phyloP scores from a whole-genome alignment of 2,329 filamentous ascomycete species.

The Fonsecaea pugnacius region DNA sequence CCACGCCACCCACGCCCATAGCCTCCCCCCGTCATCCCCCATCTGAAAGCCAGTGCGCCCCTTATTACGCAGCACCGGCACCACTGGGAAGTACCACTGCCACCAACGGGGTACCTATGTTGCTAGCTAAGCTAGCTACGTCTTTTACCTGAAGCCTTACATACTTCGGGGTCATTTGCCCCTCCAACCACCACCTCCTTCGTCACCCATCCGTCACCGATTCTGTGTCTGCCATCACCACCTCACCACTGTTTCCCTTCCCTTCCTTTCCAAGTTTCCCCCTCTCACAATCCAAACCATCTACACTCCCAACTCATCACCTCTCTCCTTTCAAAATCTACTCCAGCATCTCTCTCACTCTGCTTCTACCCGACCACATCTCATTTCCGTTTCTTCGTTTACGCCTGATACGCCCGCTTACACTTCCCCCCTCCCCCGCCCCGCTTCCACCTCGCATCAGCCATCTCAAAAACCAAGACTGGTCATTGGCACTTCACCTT shows the following conservation, averaged over 20 bases:
- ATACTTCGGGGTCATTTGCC: background rate
- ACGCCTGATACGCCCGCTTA: constrained; percentile 2
- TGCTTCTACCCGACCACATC: background rate
- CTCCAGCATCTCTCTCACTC: background rate
- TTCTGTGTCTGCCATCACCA: background rate
- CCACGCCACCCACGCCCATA: background rate
- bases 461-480: constrained; percentile 2
- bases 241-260: background rate
- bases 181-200: background rate
- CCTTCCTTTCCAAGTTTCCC: background rate
- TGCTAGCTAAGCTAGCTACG: too few species aligned
- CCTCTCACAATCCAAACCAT: background rate
- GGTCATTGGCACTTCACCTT: constrained; percentile 3
- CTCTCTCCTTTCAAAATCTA: background rate
- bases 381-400: background rate
- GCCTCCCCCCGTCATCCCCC: background rate
- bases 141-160: background rate
- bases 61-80: background rate
- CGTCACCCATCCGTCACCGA: constrained; percentile 2
- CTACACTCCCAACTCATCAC: background rate
- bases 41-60: too few species aligned
- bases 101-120: too few species aligned
- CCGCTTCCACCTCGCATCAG: background rate
- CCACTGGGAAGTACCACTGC: background rate
- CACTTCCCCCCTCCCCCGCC: constrained; percentile 7